Conservation (phyloP, 495 filamentous ascomycete species). For the Xylaria acuta region DNA sequence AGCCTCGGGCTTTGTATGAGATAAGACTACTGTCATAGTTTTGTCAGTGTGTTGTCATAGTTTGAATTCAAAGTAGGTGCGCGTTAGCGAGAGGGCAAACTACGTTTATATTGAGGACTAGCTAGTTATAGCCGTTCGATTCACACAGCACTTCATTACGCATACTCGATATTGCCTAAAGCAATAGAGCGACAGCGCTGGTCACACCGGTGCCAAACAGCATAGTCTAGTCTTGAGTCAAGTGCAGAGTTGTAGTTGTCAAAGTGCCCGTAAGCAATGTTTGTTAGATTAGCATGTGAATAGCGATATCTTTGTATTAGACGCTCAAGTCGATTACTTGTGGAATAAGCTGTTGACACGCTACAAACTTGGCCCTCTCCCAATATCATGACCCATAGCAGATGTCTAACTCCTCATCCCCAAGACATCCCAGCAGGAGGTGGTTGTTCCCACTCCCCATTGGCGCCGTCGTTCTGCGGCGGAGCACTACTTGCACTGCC, state of each 20-base stretch:
- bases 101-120: neutral
- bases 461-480: constrained; percentile 41
- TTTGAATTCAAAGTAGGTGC: too few relatives aligned
- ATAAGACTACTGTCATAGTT: neutral
- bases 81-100: neutral
- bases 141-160: neutral
- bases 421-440: constrained; percentile 21
- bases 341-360: neutral
- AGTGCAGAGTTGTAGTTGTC: neutral
- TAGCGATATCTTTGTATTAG: neutral
- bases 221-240: neutral
- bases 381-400: neutral
- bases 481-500: constrained; percentile 10
- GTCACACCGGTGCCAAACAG: too few relatives aligned
- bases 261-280: neutral
- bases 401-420: neutral
- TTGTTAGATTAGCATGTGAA: neutral
- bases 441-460: constrained; percentile 41
- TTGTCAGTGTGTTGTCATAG: too few relatives aligned
- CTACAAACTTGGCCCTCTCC: neutral
- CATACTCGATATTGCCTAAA: neutral
- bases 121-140: neutral
- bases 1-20: neutral
- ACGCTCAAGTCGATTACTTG: neutral
- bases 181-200: neutral